Conservation (phyloP, 2,329 filamentous ascomycete species). For the Monilinia polystroma region DNA sequence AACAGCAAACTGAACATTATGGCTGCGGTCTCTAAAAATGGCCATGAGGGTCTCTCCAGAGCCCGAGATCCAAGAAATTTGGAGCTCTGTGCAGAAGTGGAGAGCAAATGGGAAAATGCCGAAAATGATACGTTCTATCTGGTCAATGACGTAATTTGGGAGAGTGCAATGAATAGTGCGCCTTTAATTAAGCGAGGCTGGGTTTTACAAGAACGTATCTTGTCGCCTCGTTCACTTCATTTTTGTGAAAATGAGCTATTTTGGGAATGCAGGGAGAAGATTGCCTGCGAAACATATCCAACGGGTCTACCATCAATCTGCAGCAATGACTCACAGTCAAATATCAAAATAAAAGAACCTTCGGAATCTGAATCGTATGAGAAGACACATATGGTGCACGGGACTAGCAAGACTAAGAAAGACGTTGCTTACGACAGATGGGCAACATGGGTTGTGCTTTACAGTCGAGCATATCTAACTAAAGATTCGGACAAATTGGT, state of each 20-base stretch:
- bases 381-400: neutral
- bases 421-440: neutral
- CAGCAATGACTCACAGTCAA: neutral
- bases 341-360: neutral
- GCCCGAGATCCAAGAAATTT: neutral
- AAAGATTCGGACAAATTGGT: neutral
- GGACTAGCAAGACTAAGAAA: neutral
- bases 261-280: constrained; percentile 23
- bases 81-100: neutral
- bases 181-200: constrained; percentile 25
- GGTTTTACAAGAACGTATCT: constrained; percentile 29
- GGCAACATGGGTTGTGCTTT: neutral
- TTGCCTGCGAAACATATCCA: neutral
- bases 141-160: neutral
- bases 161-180: accelerated
- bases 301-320: neutral
- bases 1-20: constrained; percentile 3
- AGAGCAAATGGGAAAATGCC: neutral
- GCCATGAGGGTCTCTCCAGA: constrained; percentile 10
- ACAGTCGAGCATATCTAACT: neutral
- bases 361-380: neutral
- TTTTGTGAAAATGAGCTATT: constrained; percentile 21
- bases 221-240: constrained; percentile 28
- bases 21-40: neutral
- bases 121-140: neutral